A percentile compares a stretch with the other conserved stretches of the same genome.
Conservation (phyloP, 768 basidiomycete species). For the Boletus sp. region DNA sequence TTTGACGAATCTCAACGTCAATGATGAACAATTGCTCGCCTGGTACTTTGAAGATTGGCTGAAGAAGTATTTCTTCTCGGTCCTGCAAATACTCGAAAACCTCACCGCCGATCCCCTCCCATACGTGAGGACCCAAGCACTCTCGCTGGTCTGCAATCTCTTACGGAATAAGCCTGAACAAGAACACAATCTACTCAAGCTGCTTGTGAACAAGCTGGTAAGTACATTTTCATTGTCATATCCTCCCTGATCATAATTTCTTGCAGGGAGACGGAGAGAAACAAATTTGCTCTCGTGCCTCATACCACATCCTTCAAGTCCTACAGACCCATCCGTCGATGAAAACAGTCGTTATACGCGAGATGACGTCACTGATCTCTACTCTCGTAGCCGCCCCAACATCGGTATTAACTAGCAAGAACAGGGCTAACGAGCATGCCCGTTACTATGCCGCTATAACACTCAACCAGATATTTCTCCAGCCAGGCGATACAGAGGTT, state of each 20-base stretch:
- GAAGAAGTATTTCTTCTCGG: constrained; percentile 93
- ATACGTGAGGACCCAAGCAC: constrained; percentile 83
- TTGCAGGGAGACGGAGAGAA: constrained; percentile 84
- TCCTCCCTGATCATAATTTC: neutral
- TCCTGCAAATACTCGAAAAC: constrained; percentile 86
- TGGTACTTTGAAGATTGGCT: constrained; percentile 98
- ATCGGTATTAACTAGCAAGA: constrained; percentile 24
- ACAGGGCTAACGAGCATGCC: constrained; percentile 59
- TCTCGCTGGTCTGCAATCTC: constrained; percentile 73
- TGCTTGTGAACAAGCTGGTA: constrained; percentile 93
- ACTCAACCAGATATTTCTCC: constrained; percentile 87
- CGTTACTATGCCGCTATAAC: constrained; percentile 93
- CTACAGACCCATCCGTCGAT: constrained; percentile 90
- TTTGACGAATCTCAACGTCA: constrained; percentile 54
- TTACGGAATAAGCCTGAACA: constrained; percentile 92
- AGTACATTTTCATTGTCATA: constrained; percentile 20
- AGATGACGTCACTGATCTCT: constrained; percentile 71
- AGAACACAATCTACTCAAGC: constrained; percentile 89
- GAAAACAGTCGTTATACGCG: constrained; percentile 86
- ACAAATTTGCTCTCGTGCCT: constrained; percentile 83
- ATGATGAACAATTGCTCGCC: constrained; percentile 68
- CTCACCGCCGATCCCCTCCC: constrained; percentile 81
- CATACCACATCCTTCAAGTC: constrained; percentile 84
- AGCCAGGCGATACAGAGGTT: constrained; percentile 62
- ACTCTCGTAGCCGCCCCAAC: constrained; percentile 28